These are phyloP conservation scores for Pythium vanterpoolii DNA, from an alignment of 352 stramenopile genomes.

Conservation along the genomic window DNA sequence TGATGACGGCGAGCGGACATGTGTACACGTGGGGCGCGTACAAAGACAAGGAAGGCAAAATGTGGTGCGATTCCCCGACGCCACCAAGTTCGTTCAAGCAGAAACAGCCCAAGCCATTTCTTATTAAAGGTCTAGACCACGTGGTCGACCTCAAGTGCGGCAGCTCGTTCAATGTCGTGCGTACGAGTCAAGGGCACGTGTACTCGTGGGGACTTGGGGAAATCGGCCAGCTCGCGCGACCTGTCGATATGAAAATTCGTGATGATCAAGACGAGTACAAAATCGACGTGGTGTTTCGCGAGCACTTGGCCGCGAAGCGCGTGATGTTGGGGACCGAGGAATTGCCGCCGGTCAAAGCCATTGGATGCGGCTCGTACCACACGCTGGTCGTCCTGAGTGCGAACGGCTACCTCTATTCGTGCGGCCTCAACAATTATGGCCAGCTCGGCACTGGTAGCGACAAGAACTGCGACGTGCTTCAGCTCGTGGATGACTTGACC, in stretches of 20 bases:
- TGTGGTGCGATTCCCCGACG: conserved; percentile 82
- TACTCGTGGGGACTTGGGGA: conserved; percentile 92
- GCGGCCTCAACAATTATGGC: conserved; percentile 96
- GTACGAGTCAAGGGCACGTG: conserved; percentile 83
- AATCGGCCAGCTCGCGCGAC: conserved; percentile 81
- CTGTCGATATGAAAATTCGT: conserved; percentile 62
- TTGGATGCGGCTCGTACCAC: conserved; percentile 90
- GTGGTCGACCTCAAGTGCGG: conserved; percentile 84
- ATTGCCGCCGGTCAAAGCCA: conserved; percentile 64
- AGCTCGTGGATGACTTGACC: conserved; percentile 74
- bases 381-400: conserved; percentile 59
- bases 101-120: conserved; percentile 62
- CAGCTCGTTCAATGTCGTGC: conserved; percentile 79
- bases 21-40: conserved; percentile 95
- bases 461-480: conserved; percentile 58
- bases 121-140: conserved; percentile 52
- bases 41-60: conserved; percentile 96
- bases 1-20: conserved; percentile 83
- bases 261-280: conserved; percentile 68
- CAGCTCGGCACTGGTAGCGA: conserved; percentile 93
- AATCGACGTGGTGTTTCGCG: conserved; percentile 63
- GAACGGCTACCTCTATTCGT: conserved; percentile 87
- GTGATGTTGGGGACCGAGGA: conserved; percentile 55
- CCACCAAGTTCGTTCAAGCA: conserved; percentile 76
- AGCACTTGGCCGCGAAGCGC: conserved; percentile 75